These are phyloP conservation scores for Coemansia sp. DNA, from an alignment of 192 early-diverging fungal species.

Conservation along the genomic window DNA sequence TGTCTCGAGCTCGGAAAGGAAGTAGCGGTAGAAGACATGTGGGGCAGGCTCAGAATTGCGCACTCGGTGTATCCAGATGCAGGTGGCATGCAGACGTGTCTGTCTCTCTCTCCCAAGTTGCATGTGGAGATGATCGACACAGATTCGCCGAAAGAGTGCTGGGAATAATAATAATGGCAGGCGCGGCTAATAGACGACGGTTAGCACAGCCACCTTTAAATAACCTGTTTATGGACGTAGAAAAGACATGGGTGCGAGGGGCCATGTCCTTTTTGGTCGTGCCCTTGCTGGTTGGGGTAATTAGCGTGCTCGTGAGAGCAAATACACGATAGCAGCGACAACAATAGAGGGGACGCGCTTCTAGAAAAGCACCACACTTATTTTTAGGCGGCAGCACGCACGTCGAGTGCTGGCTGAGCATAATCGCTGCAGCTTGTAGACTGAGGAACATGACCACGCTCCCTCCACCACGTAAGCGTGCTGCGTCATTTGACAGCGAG, in stretches of 20 bases:
- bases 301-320: neutral
- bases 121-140: neutral
- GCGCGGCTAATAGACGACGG: neutral
- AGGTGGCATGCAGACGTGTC: conserved; percentile 8
- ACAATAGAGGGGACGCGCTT: neutral
- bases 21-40: neutral
- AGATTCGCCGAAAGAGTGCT: neutral
- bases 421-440: neutral
- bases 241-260: neutral
- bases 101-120: neutral
- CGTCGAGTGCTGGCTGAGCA: neutral
- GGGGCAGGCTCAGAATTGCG: neutral
- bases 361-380: conserved; percentile 2
- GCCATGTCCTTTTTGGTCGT: neutral
- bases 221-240: conserved; percentile 1
- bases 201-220: conserved; percentile 9
- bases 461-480: conserved; percentile 2
- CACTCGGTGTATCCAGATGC: conserved; percentile 5
- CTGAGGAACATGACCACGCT: neutral
- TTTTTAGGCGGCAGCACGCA: neutral
- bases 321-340: neutral
- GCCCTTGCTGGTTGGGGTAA: conserved; percentile 3
- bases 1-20: neutral
- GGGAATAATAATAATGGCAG: neutral
- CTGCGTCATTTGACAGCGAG: conserved; percentile 1